A percentile compares a stretch with the other conserved stretches of the same genome.
Conservation (phyloP, 2,329 filamentous ascomycete genomes). For the Davidsoniella neocaledoniae region DNA sequence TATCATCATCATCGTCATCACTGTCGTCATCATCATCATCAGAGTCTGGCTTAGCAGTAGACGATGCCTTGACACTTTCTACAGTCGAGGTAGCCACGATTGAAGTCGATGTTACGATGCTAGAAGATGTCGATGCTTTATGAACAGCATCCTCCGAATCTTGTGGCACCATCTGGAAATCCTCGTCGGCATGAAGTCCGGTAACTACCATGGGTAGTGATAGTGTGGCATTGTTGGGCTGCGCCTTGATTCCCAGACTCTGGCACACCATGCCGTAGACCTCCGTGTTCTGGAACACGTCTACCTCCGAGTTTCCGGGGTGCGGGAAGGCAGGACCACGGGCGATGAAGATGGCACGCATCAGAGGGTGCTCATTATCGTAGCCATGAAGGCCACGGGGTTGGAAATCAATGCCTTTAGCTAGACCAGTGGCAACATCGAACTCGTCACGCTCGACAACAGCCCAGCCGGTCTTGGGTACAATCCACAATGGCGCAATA, state of each 20-base stretch:
- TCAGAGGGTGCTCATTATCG: constrained; percentile 83
- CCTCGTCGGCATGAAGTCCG: constrained; percentile 41
- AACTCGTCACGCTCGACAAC: constrained; percentile 71
- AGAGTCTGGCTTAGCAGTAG: neutral
- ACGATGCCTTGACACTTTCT: neutral
- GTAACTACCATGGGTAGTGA: constrained; percentile 49
- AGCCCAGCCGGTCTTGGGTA: constrained; percentile 85
- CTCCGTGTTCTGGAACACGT: constrained; percentile 80
- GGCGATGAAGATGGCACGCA: constrained; percentile 91
- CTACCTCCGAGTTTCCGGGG: constrained; percentile 58
- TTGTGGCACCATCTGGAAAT: constrained; percentile 30
- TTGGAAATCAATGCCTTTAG: constrained; percentile 41
- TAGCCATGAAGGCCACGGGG: constrained; percentile 85
- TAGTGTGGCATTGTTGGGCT: constrained; percentile 77
- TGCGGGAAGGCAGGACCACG: constrained; percentile 86
- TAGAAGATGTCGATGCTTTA: constrained; percentile 9
- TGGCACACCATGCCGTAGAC: constrained; percentile 94
- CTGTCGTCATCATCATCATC: constrained; percentile 12
- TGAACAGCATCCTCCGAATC: constrained; percentile 28
- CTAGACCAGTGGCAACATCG: constrained; percentile 34
- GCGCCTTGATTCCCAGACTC: constrained; percentile 55
- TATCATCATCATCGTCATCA: constrained; percentile 10
- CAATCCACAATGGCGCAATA: constrained; percentile 88
- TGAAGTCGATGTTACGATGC: neutral
- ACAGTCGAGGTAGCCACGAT: neutral